Conservation (phyloP, 805 yeast genomes). For the Ogataea philodendri region DNA sequence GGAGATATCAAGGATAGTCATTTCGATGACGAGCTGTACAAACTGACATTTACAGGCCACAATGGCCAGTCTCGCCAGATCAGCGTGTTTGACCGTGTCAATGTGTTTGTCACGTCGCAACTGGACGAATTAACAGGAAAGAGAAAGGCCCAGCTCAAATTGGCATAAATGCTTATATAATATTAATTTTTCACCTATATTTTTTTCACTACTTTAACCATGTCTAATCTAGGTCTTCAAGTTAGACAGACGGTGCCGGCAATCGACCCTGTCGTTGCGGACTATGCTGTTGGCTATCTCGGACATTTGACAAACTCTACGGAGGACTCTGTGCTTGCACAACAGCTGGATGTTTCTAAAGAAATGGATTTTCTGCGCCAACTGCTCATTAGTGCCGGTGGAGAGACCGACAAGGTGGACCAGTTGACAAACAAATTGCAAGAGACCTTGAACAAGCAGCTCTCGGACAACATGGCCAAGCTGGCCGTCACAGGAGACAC, state of each 20-base stretch:
- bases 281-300: conserved; percentile 89
- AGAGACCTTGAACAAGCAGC: conserved; percentile 50
- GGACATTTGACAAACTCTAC: conserved; percentile 76
- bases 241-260: conserved; percentile 85
- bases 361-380: conserved; percentile 70
- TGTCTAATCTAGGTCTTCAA: conserved; percentile 44
- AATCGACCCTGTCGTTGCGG: conserved; percentile 81
- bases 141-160: conserved; percentile 78
- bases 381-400: conserved; percentile 81
- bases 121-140: conserved; percentile 88
- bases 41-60: conserved; percentile 52
- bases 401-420: conserved; percentile 53
- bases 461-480: conserved; percentile 67
- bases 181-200: conserved; percentile 1
- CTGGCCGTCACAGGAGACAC: conserved; percentile 81
- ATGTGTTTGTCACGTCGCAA: conserved; percentile 77
- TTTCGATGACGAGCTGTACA: conserved; percentile 77
- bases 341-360: conserved; percentile 58
- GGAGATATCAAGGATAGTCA: conserved; percentile 61
- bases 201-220: conserved; percentile 8
- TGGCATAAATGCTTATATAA: conserved; percentile 39
- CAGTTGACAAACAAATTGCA: conserved; percentile 45
- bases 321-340: conserved; percentile 78
- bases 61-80: conserved; percentile 40
- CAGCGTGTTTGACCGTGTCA: conserved; percentile 78